Percentiles rank a stretch among this genome's conserved stretches.
These are phyloP conservation scores for Nakazawaea ernobii DNA, from an alignment of 805 yeast species.

Conservation along the genomic window DNA sequence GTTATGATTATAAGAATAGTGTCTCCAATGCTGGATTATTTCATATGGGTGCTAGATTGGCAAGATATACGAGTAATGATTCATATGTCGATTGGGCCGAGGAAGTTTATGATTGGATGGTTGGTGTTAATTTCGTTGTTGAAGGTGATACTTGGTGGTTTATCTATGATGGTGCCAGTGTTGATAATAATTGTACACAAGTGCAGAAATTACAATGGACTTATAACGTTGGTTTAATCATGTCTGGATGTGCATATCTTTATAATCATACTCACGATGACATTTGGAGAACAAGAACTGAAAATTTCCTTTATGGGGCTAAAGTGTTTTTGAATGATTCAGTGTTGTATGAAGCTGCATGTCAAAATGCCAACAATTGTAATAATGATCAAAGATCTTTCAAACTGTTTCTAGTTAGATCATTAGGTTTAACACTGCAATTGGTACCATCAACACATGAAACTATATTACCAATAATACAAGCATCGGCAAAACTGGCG, in stretches of 20 bases:
- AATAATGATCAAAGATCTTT: constrained; percentile 72
- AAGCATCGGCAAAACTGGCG: constrained; percentile 60
- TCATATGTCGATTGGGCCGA: constrained; percentile 72
- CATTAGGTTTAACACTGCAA: constrained; percentile 56
- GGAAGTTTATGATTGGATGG: constrained; percentile 71
- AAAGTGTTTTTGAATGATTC: constrained; percentile 34
- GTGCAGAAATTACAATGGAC: constrained; percentile 61
- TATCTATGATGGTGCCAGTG: constrained; percentile 72
- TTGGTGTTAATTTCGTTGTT: constrained; percentile 37
- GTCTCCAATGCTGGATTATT: constrained; percentile 82
- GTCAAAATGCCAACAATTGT: constrained; percentile 53
- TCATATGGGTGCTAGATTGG: constrained; percentile 76
- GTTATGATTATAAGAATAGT: constrained; percentile 83
- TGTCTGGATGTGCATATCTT: constrained; percentile 65
- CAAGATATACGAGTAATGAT: constrained; percentile 68
- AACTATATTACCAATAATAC: constrained; percentile 35
- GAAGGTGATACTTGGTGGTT: constrained; percentile 16
- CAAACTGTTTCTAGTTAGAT: constrained; percentile 64
- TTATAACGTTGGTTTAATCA: constrained; percentile 64
- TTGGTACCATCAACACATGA: constrained; percentile 51
- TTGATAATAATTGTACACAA: constrained; percentile 40
- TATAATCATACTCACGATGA: constrained; percentile 56
- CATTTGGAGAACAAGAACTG: constrained; percentile 53
- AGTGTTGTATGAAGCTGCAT: constrained; percentile 66
- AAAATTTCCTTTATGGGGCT: constrained; percentile 40